Conservation (phyloP, 176 grass and related monocot species). For the Zoysia japonica region DNA sequence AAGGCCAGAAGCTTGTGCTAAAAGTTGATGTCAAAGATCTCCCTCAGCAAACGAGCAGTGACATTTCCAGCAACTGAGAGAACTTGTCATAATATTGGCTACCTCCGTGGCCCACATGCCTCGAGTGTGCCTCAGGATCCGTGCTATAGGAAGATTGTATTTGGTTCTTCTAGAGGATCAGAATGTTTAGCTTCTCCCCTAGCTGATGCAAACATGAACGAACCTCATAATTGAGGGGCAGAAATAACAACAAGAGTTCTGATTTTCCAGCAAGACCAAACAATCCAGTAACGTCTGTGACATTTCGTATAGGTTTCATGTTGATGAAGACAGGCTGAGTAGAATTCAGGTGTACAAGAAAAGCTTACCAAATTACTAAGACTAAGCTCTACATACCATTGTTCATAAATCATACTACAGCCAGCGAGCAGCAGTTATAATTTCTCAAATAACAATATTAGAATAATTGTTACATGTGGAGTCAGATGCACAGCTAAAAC, state of each 20-base stretch:
- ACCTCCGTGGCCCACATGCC: too few relatives aligned
- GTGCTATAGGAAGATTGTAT: too few relatives aligned
- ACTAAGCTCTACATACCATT: neutral
- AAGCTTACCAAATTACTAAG: neutral
- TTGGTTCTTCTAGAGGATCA: too few relatives aligned
- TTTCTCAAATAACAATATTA: neutral
- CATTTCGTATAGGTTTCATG: neutral
- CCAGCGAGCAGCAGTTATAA: neutral
- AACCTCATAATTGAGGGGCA: too few relatives aligned
- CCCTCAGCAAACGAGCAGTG: neutral
- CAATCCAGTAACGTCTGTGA: neutral
- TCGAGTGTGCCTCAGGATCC: neutral
- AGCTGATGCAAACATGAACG: too few relatives aligned
- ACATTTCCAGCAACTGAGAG: neutral
- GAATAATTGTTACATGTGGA: neutral
- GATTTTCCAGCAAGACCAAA: too few relatives aligned
- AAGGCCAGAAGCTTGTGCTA: too few relatives aligned
- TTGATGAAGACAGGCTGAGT: neutral
- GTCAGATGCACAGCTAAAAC: neutral
- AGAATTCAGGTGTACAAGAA: neutral
- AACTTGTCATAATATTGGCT: too few relatives aligned
- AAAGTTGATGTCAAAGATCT: too few relatives aligned
- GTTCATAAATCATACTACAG: slow-evolving; percentile 1
- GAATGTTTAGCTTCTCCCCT: too few relatives aligned
- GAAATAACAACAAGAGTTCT: too few relatives aligned